These are phyloP conservation scores for Pharus latifolius DNA, from an alignment of 176 grass and related monocot genomes.

Conservation along the genomic window DNA sequence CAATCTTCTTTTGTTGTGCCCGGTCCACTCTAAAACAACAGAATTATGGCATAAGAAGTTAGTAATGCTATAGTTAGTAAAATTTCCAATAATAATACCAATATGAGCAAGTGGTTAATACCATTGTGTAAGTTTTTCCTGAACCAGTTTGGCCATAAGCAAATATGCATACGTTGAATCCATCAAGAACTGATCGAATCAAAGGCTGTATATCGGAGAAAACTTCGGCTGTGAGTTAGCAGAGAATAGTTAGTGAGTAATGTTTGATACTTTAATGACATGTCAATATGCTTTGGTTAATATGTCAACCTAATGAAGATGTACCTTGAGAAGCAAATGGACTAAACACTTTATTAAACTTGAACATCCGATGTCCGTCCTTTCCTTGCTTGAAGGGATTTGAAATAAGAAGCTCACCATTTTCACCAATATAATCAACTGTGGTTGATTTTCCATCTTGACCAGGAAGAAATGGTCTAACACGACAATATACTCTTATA, in stretches of 20 bases:
- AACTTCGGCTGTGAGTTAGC: constrained; percentile 56
- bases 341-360: constrained; percentile 91
- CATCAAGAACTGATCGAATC: constrained; percentile 95
- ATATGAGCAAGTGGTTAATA: constrained; percentile 16
- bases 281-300: not conserved
- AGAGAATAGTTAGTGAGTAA: constrained; percentile 2
- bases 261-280: not conserved
- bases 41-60: constrained; percentile 8
- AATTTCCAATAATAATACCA: not conserved
- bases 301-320: not conserved
- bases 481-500: constrained; percentile 92
- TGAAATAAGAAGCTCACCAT: constrained; percentile 73
- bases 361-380: constrained; percentile 83
- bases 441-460: constrained; percentile 66
- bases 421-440: constrained; percentile 92
- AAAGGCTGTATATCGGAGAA: constrained; percentile 90
- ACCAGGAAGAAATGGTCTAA: constrained; percentile 89
- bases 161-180: constrained; percentile 99
- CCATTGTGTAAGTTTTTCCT: constrained; percentile 99
- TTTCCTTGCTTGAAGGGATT: constrained; percentile 94
- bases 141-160: constrained; percentile 98
- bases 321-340: constrained; percentile 84
- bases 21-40: constrained; percentile 63
- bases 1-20: constrained; percentile 88
- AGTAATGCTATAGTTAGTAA: constrained; percentile 2